Evolutionary conservation across 2,329 filamentous ascomycete species (phyloP).

Genomic region (Colletotrichum sp.): DNA sequence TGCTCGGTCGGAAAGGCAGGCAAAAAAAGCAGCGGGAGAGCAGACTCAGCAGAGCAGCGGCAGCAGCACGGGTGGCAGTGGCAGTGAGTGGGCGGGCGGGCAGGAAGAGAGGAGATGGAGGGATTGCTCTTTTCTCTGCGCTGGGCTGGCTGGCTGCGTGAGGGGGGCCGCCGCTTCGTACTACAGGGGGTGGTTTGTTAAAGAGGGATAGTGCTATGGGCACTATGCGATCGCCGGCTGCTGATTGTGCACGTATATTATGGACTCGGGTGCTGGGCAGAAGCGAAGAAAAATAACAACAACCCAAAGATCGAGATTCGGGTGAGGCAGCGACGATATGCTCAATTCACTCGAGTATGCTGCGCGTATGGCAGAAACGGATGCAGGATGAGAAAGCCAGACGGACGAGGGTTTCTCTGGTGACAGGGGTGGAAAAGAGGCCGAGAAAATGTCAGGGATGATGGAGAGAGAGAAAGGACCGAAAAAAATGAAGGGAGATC

Average conservation of each 20-base stretch:
- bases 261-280: background rate
- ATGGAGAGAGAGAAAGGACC: slow-evolving; percentile 8
- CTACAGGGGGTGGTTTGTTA: slow-evolving; percentile 17
- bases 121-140: slow-evolving; percentile 16
- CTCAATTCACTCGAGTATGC: background rate
- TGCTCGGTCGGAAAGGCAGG: slow-evolving; percentile 23
- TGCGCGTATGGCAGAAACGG: background rate
- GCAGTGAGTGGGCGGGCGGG: background rate
- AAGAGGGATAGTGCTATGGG: slow-evolving; percentile 23
- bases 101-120: slow-evolving; percentile 13
- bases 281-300: background rate
- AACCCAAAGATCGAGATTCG: background rate
- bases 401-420: background rate
- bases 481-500: slow-evolving; percentile 13
- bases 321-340: background rate
- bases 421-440: background rate
- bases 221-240: slow-evolving; percentile 20
- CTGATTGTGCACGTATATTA: slow-evolving; percentile 7
- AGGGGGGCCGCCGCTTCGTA: slow-evolving; percentile 13
- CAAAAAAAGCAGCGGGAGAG: background rate
- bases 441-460: slow-evolving; percentile 15
- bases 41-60: background rate
- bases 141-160: background rate
- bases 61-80: background rate
- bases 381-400: background rate